A percentile compares a stretch with the other conserved stretches of the same genome.
phyloP scores from a whole-genome alignment of 306 rosid genomes.

The Vigna radiata region DNA sequence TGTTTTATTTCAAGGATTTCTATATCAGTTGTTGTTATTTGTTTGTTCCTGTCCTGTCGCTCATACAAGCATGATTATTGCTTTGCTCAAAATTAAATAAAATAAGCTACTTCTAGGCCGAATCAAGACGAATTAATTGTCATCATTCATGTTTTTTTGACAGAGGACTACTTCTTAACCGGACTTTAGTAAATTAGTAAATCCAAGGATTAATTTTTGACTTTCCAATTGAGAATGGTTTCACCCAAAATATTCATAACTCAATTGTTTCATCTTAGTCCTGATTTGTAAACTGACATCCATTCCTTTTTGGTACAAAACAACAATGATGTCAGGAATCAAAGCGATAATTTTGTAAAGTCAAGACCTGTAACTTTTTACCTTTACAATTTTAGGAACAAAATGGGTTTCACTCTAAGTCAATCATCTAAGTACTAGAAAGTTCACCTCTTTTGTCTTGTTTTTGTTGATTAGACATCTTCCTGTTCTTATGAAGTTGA shows the following conservation, averaged over 20 bases:
- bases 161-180: background rate
- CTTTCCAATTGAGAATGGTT: no score
- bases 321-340: background rate
- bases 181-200: no score
- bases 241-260: no score
- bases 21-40: background rate
- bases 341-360: slow-evolving; percentile 1
- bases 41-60: background rate
- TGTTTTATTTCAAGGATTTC: slow-evolving; percentile 13
- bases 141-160: background rate
- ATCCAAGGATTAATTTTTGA: background rate
- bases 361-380: background rate
- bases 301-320: background rate
- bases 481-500: slow-evolving; percentile 20
- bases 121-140: slow-evolving; percentile 22
- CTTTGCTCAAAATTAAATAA: background rate
- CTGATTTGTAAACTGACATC: background rate
- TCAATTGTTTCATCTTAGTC: background rate
- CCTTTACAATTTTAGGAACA: background rate
- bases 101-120: background rate
- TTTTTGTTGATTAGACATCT: slow-evolving; percentile 11
- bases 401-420: background rate
- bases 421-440: background rate
- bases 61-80: background rate
- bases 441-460: slow-evolving; percentile 9